phyloP scores from a whole-genome alignment of 768 basidiomycete species.

The Termitomyces heimii region DNA sequence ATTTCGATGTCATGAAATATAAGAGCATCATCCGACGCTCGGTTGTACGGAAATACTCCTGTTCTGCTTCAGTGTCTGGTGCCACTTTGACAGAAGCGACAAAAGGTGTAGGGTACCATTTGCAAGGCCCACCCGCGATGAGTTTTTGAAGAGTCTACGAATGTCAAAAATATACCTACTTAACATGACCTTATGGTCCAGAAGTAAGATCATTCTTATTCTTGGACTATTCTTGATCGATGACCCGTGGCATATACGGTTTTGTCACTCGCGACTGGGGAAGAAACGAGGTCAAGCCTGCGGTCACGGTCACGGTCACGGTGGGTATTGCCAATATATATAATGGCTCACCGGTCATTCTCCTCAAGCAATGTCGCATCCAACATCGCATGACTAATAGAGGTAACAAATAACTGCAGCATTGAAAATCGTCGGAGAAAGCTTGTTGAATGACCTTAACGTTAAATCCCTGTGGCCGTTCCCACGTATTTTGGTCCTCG shows the following conservation, averaged over 20 bases:
- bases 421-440: background rate
- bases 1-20: conserved; percentile 42
- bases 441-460: background rate
- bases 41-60: conserved; percentile 3
- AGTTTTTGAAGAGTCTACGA: background rate
- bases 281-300: no score
- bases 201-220: conserved; percentile 9
- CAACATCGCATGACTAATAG: no score
- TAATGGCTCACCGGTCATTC: no score
- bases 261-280: background rate
- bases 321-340: no score
- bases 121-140: conserved; percentile 11
- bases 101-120: conserved; percentile 11
- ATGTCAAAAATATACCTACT: conserved; percentile 1
- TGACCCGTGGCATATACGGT: background rate
- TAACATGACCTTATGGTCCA: conserved; percentile 6
- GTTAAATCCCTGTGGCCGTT: background rate
- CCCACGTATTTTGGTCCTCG: background rate
- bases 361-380: no score
- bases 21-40: conserved; percentile 17
- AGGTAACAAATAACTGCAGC: no score
- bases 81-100: conserved; percentile 1
- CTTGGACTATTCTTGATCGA: background rate
- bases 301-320: no score
- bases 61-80: background rate